Percentiles rank a stretch among this genome's conserved stretches.
Evolutionary conservation across 2,329 filamentous ascomycete genomes (phyloP).

Genomic region (Talaromyces piceae): DNA sequence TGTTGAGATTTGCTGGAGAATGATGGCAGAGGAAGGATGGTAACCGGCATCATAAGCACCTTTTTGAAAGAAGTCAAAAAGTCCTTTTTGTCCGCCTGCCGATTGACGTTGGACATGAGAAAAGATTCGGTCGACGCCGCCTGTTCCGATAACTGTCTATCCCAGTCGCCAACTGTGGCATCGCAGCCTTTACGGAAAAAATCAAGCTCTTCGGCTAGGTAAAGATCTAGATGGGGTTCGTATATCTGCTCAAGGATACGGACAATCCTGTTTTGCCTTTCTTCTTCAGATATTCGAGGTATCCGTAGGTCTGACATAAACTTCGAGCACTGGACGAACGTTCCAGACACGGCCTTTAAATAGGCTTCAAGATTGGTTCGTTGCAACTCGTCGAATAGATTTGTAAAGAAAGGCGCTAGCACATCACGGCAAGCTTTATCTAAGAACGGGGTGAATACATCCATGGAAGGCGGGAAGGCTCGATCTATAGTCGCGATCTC

Average conservation of each 20-base stretch:
- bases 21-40: conserved; percentile 60
- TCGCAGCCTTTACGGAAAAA: conserved; percentile 73
- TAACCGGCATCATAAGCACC: conserved; percentile 98
- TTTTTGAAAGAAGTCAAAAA: conserved; percentile 96
- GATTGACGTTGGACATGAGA: conserved; percentile 90
- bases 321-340: conserved; percentile 77
- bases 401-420: conserved; percentile 76
- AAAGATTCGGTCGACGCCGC: conserved; percentile 87
- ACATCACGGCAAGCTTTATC: conserved; percentile 76
- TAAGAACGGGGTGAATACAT: conserved; percentile 70
- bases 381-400: conserved; percentile 81
- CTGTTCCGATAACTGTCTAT: conserved; percentile 83
- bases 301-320: conserved; percentile 66
- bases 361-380: conserved; percentile 68
- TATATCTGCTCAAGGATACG: conserved; percentile 66
- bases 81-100: conserved; percentile 92
- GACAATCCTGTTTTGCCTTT: conserved; percentile 58
- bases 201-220: conserved; percentile 84
- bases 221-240: conserved; percentile 88
- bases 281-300: conserved; percentile 51
- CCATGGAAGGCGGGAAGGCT: conserved; percentile 65
- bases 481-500: conserved; percentile 72
- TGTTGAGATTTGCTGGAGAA: conserved; percentile 53
- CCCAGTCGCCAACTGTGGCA: conserved; percentile 73
- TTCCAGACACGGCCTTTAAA: conserved; percentile 74